Base-by-base conservation (phyloP, 1,139 yeast genomes). In the Candida gigantensis region DNA sequence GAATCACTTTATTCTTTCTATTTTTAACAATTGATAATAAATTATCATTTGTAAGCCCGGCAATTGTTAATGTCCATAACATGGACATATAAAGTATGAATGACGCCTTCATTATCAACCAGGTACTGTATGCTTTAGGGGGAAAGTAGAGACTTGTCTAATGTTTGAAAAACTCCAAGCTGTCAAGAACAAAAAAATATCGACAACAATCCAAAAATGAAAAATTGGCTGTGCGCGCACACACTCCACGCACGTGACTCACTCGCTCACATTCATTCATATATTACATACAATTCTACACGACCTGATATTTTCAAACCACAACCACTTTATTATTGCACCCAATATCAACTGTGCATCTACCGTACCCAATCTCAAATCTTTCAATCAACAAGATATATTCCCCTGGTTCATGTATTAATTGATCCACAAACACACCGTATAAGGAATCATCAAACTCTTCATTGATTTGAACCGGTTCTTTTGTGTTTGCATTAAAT, bases 331-430 rank as follows among this genome's bases (percentile, higher is more conserved):
- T 45, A 31, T 45, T 44, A 33, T 45, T 49, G 33, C 65, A 51
- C 1, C 78, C 80, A 30, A 70, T 50, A 8, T 60, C 63, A 3
- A 74, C 63, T 10, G 51, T 46, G 17, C 72, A 52, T 3, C 45
- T 47, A 4, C 78, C 81, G 3, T 44, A 35, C 0, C 81, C 81
- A 9, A 55, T 51, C 42, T 75, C 81, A 40, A 75, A 71, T 33
- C 81, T 49, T 47, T 76, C 81, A 13, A 73, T 58, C 15, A 75
- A 51, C 7, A 75, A 45, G 4, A 73, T 58, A 39, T 67, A 65
- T 26, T 57, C 47, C 10, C 67, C 68, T 18, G 63, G 59, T 3
- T 26, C 19, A 2, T 48, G 32, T 21, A 61, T 33, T 11, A 43
- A 31, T 40, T 58, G 56, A 32, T 72, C 74, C 9, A 73, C 48